Base-by-base conservation (phyloP, 306 rosid genomes). In the Oemleria cerasiformis region DNA sequence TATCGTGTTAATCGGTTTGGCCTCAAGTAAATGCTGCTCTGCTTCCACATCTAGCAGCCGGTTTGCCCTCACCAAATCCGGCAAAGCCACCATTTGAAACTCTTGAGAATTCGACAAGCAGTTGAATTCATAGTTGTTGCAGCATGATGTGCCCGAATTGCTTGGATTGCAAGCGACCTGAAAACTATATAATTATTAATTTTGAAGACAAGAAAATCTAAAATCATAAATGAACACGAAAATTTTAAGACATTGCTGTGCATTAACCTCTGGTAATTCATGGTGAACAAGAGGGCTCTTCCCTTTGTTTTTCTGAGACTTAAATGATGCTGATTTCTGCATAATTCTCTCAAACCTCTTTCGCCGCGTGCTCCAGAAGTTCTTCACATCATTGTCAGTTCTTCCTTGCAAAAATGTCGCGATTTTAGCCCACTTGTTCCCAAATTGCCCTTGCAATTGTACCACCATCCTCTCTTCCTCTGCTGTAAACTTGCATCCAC, bases 341-440 rank as follows among this genome's bases (percentile, higher is more conserved):
- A 67, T 48, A 76, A 63, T 72, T 73, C 88, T 83, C 61, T 81
- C 76, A 64, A 89, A 44, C 77, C 76, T 85, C 40, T 85, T 85
- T 20, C 76, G 72, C 44, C 88, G 79, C 3, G 83, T 85, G 53
- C 92, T 86, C 96, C 92, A 86, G 51, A 85, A 86, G 49, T 89
- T 89, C 68, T 87, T 89, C 43, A 89, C 96, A 78, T 87, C 86
- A 40, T 89, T 83, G 25, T 85, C 90, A 0, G 96, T 89, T 75
- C 96, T 81, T 15, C 88, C 96, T 8, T 54, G 65, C 78, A 89
- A 77, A 79, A 81, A 80, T 0, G 87, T 74, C 0, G 96, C 88
- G 3, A 89, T 87, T 72, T 85, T 83, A 1, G 90, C 87, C 88
- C 96, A 89, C 57, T 80, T 89, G 86, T 89, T 89, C 70, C 96